Conservation (phyloP, 306 rosid genomes). For the Ormosia semicastrata region DNA sequence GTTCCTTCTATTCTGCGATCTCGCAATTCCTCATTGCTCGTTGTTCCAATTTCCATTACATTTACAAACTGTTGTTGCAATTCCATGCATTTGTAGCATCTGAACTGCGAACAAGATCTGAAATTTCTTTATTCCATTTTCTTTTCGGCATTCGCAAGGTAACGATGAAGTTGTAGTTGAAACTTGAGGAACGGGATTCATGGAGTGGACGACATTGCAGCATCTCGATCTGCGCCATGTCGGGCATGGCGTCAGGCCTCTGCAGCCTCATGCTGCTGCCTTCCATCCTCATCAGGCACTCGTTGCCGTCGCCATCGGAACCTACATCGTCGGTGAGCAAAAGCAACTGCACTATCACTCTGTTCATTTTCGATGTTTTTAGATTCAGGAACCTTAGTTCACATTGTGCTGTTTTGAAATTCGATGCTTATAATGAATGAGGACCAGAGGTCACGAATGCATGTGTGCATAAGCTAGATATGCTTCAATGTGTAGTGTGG, state of each 20-base stretch:
- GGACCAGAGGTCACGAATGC: neutral
- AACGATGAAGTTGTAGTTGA: constrained; percentile 29
- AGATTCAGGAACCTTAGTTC: neutral
- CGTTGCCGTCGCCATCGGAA: constrained; percentile 90
- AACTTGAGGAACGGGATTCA: constrained; percentile 25
- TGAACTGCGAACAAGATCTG: constrained; percentile 23
- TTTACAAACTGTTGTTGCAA: neutral
- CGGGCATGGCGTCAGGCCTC: constrained; percentile 60
- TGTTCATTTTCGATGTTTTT: neutral
- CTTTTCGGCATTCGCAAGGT: constrained; percentile 4
- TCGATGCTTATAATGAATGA: neutral
- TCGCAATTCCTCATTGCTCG: neutral
- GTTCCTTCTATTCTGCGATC: constrained; percentile 2
- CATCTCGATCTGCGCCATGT: constrained; percentile 96
- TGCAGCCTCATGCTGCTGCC: constrained; percentile 89
- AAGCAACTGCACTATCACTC: neutral
- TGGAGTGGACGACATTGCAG: constrained; percentile 99
- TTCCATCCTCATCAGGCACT: constrained; percentile 93
- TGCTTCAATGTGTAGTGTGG: neutral
- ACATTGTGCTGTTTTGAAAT: neutral
- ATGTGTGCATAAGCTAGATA: neutral
- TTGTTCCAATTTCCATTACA: constrained; percentile 6
- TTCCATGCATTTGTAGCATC: constrained; percentile 6
- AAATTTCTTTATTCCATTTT: constrained; percentile 12
- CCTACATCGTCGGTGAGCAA: constrained; percentile 75